A percentile compares a stretch with the other conserved stretches of the same genome.
Evolutionary conservation across 1,284 basidiomycete genomes (phyloP).

Genomic region (Austroboletus niveus): DNA sequence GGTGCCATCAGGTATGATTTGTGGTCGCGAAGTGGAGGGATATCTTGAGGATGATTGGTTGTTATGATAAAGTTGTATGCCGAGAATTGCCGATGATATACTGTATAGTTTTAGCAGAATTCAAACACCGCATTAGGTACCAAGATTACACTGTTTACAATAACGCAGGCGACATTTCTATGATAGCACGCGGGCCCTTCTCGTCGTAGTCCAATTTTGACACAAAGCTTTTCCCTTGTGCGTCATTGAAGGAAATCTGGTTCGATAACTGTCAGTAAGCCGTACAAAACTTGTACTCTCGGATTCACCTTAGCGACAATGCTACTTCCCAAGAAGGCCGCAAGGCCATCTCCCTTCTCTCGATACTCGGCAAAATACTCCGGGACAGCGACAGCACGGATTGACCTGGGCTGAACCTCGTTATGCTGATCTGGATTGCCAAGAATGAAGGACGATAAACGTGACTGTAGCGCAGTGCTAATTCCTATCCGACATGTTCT

Average conservation of each 20-base stretch:
- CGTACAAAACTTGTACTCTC: conserved; percentile 3
- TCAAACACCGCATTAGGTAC: conserved; percentile 18
- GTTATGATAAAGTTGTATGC: conserved; percentile 13
- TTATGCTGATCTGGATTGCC: conserved; percentile 63
- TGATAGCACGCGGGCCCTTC: conserved; percentile 66
- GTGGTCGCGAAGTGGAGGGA: conserved; percentile 19
- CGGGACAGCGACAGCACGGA: conserved; percentile 73
- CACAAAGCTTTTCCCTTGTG: conserved; percentile 64
- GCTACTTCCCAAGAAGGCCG: conserved; percentile 84
- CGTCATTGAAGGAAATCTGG: conserved; percentile 59
- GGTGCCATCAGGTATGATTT: conserved; percentile 73
- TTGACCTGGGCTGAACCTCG: conserved; percentile 68
- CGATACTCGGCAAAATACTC: conserved; percentile 93
- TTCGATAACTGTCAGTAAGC: conserved; percentile 9
- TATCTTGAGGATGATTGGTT: conserved; percentile 15
- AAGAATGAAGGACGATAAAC: conserved; percentile 65
- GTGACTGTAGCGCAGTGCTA: conserved; percentile 70
- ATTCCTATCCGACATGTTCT: conserved; percentile 46
- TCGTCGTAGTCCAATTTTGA: conserved; percentile 74
- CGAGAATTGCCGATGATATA: conserved; percentile 15
- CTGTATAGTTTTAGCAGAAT: conserved; percentile 27
- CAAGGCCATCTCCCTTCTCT: conserved; percentile 78
- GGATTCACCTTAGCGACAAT: conserved; percentile 78
- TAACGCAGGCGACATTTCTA: conserved; percentile 72
- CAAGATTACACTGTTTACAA: conserved; percentile 39